Percentiles rank a stretch among this genome's conserved stretches.
phyloP scores from a whole-genome alignment of 192 early-diverging fungal genomes.

The Gryganskiella cystojenkinii region DNA sequence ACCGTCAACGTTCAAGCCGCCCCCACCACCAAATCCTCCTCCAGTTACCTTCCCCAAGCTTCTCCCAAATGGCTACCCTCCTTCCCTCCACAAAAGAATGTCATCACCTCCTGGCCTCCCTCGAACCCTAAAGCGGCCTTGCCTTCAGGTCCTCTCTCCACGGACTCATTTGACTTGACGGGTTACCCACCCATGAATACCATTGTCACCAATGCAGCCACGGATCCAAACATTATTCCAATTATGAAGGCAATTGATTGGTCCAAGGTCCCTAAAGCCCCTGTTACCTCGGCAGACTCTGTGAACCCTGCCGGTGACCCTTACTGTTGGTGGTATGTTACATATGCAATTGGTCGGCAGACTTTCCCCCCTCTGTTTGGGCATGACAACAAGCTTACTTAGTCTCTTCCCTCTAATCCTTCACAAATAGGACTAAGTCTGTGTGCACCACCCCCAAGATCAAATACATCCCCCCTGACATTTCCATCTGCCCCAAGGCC shows the following conservation, averaged over 20 bases:
- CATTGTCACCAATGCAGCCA: conserved; percentile 22
- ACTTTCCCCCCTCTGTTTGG: neutral
- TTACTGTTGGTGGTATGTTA: conserved; percentile 10
- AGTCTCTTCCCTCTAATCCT: conserved; percentile 15
- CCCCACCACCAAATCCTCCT: neutral
- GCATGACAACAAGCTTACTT: neutral
- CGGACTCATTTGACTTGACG: conserved; percentile 2
- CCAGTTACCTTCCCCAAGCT: conserved; percentile 12
- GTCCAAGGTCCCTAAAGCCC: conserved; percentile 36
- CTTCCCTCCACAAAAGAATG: conserved; percentile 19
- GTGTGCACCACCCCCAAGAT: conserved; percentile 43
- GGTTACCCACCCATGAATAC: conserved; percentile 36
- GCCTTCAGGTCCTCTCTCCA: conserved; percentile 46
- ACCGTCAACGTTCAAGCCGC: conserved; percentile 14
- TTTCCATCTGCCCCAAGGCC: conserved; percentile 37
- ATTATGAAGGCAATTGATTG: conserved; percentile 48
- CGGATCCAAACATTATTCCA: conserved; percentile 34
- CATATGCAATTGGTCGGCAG: neutral
- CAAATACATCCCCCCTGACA: conserved; percentile 36
- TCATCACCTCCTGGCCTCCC: conserved; percentile 20
- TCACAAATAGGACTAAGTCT: conserved; percentile 38
- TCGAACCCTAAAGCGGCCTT: conserved; percentile 2
- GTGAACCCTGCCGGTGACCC: neutral
- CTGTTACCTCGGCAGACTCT: conserved; percentile 8
- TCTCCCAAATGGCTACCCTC: conserved; percentile 43